Evolutionary conservation across 768 basidiomycete genomes (phyloP).

Genomic region (Neoboletus subvelutipes): DNA sequence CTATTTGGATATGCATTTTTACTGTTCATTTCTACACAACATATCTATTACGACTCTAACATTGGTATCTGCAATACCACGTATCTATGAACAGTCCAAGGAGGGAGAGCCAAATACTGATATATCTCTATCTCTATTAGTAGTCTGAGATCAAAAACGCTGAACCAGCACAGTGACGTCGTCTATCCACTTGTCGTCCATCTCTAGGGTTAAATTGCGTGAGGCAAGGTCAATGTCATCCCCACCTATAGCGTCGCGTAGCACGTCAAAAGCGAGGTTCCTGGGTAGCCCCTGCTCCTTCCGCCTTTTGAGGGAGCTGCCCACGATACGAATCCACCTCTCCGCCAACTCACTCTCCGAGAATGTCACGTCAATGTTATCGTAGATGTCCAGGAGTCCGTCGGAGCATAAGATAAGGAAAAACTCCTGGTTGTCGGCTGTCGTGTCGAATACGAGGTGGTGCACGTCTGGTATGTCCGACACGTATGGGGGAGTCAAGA

Average conservation of each 20-base stretch:
- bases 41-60: conserved; percentile 12
- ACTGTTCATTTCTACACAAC: conserved; percentile 15
- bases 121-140: conserved; percentile 2
- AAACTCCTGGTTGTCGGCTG: conserved; percentile 20
- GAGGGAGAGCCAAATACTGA: background rate
- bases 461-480: conserved; percentile 42
- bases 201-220: conserved; percentile 48
- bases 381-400: conserved; percentile 44
- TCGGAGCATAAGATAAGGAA: conserved; percentile 47
- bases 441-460: conserved; percentile 32
- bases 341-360: conserved; percentile 31
- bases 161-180: conserved; percentile 49
- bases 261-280: conserved; percentile 42
- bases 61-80: conserved; percentile 9
- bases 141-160: conserved; percentile 27
- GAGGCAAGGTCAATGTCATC: conserved; percentile 39
- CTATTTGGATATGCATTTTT: conserved; percentile 4
- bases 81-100: conserved; percentile 3
- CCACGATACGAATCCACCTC: conserved; percentile 38
- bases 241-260: conserved; percentile 46
- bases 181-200: conserved; percentile 52
- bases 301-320: conserved; percentile 24
- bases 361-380: conserved; percentile 21
- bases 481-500: conserved; percentile 47
- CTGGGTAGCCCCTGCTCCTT: conserved; percentile 10